Base-by-base conservation (phyloP, 2,329 filamentous ascomycete species). In the Corynespora cassiicola region DNA sequence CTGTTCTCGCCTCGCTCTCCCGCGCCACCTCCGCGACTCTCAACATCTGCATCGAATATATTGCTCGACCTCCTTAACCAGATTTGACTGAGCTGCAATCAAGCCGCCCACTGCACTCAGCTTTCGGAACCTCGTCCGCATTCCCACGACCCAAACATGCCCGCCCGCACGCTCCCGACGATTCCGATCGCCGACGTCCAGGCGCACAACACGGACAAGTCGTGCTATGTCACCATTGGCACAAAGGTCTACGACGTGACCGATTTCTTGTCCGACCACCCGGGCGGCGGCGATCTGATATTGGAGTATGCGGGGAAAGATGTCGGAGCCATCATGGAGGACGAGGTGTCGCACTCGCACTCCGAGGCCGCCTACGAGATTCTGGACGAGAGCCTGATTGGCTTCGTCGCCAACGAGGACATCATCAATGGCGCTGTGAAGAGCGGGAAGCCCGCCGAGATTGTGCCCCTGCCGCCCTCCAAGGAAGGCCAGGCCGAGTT, bases 311-410 rank as follows among this genome's bases (percentile, higher is more conserved):
- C 81, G 20, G 92, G 92, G 52, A 88, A 90, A 68, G 94, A 99
- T 69, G 78, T 96, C 41, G 79, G 81, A 50, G 78, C 84, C 3
- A 95, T 96, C 42, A 76, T 99, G 71, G 84, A 87, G 63, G 91
- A 99, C 62, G 78, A 85, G 45, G 73, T 81, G 27, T 96, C 91
- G 21, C 94, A 99, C 64, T 73, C 77, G 27, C 94, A 99, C 68
- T 90, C 87, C 31, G 91, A 97, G 46, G 80, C 90, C 2, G 94
- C 94, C n/a, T 99, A 96, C 70, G 92, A 97, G 58, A 87, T 97
- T 10, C 78, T 99, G 17, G 88, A 95, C 29, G 94, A 97, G 25
- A 86, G 82, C 29, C 78, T 92, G 11, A 78, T 97, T 44, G 94
- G 90, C 11, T 95, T 95, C 60, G 74, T 96, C 21, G 77, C 79